These are phyloP conservation scores for Alternaria arborescens DNA, from an alignment of 2,329 filamentous ascomycete species.

Conservation along the genomic window DNA sequence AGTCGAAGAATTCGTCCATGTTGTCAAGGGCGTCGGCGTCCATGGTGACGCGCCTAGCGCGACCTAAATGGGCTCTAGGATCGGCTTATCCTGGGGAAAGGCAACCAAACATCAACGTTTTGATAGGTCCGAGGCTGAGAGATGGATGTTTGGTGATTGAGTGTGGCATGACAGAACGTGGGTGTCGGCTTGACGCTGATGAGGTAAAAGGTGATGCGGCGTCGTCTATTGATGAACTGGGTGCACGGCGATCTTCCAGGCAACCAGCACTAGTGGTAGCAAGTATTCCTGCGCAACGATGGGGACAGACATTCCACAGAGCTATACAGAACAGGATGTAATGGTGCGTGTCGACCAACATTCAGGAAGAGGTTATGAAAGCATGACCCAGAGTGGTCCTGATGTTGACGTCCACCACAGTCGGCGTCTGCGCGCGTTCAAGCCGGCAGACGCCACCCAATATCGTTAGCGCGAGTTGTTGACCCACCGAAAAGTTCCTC, in stretches of 20 bases:
- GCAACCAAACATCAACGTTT: conserved; percentile 14
- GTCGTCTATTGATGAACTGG: conserved; percentile 34
- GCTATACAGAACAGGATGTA: not conserved
- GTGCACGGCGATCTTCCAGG: conserved; percentile 30
- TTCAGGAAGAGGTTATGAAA: not conserved
- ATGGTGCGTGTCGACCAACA: not conserved
- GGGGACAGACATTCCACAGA: not conserved
- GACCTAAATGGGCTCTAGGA: conserved; percentile 7
- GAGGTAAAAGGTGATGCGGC: conserved; percentile 25
- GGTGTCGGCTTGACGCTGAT: conserved; percentile 21
- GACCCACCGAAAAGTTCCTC: conserved; percentile 36
- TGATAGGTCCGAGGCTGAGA: not conserved
- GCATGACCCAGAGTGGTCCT: not conserved
- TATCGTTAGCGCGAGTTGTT: conserved; percentile 20
- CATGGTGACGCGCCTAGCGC: conserved; percentile 22
- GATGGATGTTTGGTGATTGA: conserved; percentile 8
- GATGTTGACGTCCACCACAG: conserved; percentile 9
- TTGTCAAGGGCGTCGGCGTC: conserved; percentile 23
- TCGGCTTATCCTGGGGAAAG: conserved; percentile 25
- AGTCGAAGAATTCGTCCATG: conserved; percentile 49
- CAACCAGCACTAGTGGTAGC: conserved; percentile 22
- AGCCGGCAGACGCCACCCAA: conserved; percentile 17
- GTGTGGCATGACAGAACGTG: conserved; percentile 27
- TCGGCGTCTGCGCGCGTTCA: conserved; percentile 16
- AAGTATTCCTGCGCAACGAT: not conserved